Evolutionary conservation across 148 eudicot genomes (phyloP).

Genomic region (Amaranthus hypochondriacus): DNA sequence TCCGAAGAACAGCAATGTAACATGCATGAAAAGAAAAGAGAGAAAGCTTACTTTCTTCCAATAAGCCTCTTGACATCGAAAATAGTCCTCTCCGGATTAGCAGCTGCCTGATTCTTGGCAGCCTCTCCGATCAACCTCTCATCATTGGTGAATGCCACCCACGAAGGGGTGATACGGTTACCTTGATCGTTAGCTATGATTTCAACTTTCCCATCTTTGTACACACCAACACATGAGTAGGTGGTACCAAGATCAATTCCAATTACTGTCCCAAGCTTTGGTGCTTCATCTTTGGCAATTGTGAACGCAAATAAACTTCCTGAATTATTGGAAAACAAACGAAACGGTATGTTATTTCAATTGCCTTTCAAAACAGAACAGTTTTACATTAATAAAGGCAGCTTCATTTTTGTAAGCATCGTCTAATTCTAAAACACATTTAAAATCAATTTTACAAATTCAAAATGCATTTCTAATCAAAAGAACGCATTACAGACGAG

Average conservation of each 20-base stretch:
- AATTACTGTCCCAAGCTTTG: conserved; percentile 63
- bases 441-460: neutral
- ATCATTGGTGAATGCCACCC: conserved; percentile 62
- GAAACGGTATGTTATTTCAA: neutral
- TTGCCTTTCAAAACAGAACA: neutral
- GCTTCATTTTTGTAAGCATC: too few relatives aligned
- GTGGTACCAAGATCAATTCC: conserved; percentile 71
- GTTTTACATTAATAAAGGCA: neutral
- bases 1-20: neutral
- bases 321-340: conserved; percentile 15
- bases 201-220: conserved; percentile 59
- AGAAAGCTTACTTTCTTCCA: conserved; percentile 46
- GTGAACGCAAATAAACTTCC: conserved; percentile 52
- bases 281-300: conserved; percentile 53
- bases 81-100: conserved; percentile 59
- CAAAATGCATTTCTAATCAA: too few relatives aligned
- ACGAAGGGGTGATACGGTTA: conserved; percentile 75
- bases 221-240: conserved; percentile 67
- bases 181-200: conserved; percentile 77
- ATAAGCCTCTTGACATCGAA: conserved; percentile 72
- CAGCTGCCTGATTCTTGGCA: conserved; percentile 69
- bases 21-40: neutral
- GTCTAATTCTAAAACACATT: too few relatives aligned
- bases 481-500: too few relatives aligned
- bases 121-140: conserved; percentile 77